phyloP scores from a whole-genome alignment of 441 rosid species.

The Iberis amara region DNA sequence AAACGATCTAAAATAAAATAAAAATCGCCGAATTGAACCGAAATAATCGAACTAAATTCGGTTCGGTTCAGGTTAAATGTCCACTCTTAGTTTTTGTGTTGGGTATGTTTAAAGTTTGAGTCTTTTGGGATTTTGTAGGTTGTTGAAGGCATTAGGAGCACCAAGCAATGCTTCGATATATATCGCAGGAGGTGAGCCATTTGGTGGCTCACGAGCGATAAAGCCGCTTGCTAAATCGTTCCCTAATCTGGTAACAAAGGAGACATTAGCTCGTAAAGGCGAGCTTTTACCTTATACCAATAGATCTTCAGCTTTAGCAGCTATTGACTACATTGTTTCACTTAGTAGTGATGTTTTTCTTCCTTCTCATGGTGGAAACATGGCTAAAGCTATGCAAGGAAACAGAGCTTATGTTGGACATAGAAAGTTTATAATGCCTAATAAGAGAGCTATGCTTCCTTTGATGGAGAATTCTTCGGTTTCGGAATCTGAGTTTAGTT shows the following conservation, averaged over 20 bases:
- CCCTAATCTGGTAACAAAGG: conserved; percentile 50
- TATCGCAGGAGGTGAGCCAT: conserved; percentile 71
- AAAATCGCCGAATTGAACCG: too few relatives aligned
- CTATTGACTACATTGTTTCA: conserved; percentile 67
- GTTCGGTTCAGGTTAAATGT: too few relatives aligned
- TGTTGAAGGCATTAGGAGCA: conserved; percentile 67
- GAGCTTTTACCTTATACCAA: conserved; percentile 59
- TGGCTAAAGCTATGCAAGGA: conserved; percentile 74
- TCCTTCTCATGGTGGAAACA: conserved; percentile 85
- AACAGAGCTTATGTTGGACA: conserved; percentile 74
- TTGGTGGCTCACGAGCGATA: conserved; percentile 57
- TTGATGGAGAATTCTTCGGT: conserved; percentile 48
- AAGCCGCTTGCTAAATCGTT: conserved; percentile 50
- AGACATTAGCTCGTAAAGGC: conserved; percentile 44
- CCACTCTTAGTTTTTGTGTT: too few relatives aligned
- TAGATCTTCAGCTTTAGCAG: conserved; percentile 66
- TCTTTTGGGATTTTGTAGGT: conserved; percentile 30
- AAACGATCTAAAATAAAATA: too few relatives aligned
- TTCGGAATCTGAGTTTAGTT: conserved; percentile 46
- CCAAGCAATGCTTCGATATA: conserved; percentile 48
- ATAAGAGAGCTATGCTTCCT: conserved; percentile 61
- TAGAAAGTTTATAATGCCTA: conserved; percentile 64
- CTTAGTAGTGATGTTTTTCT: conserved; percentile 65
- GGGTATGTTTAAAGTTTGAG: too few relatives aligned
- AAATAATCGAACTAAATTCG: too few relatives aligned